These are phyloP conservation scores for Dictyostelium brefeldianum DNA, from an alignment of 78 protist genomes.

Conservation along the genomic window DNA sequence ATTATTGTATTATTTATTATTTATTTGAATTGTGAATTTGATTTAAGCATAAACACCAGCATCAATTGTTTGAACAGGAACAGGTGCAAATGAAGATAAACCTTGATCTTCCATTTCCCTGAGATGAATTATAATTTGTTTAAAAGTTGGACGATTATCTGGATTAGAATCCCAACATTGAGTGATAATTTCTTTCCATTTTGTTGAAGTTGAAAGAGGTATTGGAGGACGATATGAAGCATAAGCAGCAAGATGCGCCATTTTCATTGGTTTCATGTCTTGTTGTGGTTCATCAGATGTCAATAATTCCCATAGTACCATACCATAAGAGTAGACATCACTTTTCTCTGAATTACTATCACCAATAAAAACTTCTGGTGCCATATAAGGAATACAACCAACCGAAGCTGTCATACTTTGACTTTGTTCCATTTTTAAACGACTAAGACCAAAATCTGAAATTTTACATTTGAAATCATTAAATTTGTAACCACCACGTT, in stretches of 20 bases:
- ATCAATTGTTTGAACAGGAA: constrained; percentile 38
- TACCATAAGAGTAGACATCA: constrained; percentile 77
- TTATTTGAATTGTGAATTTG: not conserved
- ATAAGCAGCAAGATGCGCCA: constrained; percentile 72
- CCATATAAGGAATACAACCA: constrained; percentile 82
- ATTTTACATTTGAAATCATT: constrained; percentile 72
- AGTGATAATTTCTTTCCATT: constrained; percentile 64
- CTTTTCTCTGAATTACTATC: constrained; percentile 78
- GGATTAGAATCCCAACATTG: constrained; percentile 79
- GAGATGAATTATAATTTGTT: constrained; percentile 55
- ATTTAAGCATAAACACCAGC: constrained; percentile 65
- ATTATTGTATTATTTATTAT: not conserved
- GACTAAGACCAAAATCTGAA: constrained; percentile 83
- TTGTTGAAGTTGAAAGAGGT: constrained; percentile 44
- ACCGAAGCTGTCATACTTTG: constrained; percentile 38
- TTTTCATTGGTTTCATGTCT: constrained; percentile 68
- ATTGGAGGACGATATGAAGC: constrained; percentile 70
- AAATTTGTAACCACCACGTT: constrained; percentile 10
- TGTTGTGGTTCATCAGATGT: constrained; percentile 84
- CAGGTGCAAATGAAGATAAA: constrained; percentile 56
- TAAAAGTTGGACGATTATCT: constrained; percentile 69
- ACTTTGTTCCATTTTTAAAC: constrained; percentile 71
- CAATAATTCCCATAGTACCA: constrained; percentile 70
- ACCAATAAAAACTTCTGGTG: constrained; percentile 84
- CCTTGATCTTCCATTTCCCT: constrained; percentile 65